These are phyloP conservation scores for Aquanectria penicillioides DNA, from an alignment of 2,329 filamentous ascomycete genomes.

Conservation along the genomic window DNA sequence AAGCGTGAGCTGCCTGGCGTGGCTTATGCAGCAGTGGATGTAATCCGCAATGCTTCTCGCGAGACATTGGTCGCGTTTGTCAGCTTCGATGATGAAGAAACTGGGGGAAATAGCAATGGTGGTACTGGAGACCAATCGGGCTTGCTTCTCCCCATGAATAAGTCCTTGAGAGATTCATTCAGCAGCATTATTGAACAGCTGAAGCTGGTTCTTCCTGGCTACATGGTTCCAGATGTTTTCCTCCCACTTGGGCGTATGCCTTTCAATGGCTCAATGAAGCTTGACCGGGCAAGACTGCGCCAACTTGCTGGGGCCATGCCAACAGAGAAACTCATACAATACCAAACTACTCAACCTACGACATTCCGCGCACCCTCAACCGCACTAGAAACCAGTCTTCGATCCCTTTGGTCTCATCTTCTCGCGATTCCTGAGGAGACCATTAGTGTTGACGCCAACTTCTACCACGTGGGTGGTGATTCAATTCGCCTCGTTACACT, in stretches of 20 bases:
- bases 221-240: slow-evolving; percentile 4
- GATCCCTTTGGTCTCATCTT: slow-evolving; percentile 44
- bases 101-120: background rate
- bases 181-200: background rate
- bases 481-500: background rate
- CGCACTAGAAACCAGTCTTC: slow-evolving; percentile 27
- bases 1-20: too few species aligned
- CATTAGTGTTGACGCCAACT: background rate
- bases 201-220: background rate
- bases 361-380: background rate
- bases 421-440: slow-evolving; percentile 42
- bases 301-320: background rate
- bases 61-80: background rate
- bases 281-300: background rate
- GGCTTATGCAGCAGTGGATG: background rate
- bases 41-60: background rate
- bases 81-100: background rate
- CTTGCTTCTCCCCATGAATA: background rate
- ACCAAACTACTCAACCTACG: background rate
- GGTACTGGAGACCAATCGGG: background rate
- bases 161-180: background rate
- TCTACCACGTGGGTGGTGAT: slow-evolving; percentile 15
- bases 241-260: background rate
- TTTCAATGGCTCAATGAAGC: background rate
- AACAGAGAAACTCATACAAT: background rate